Conservation (phyloP, 2,329 filamentous ascomycete species). For the Calonectria naviculata region DNA sequence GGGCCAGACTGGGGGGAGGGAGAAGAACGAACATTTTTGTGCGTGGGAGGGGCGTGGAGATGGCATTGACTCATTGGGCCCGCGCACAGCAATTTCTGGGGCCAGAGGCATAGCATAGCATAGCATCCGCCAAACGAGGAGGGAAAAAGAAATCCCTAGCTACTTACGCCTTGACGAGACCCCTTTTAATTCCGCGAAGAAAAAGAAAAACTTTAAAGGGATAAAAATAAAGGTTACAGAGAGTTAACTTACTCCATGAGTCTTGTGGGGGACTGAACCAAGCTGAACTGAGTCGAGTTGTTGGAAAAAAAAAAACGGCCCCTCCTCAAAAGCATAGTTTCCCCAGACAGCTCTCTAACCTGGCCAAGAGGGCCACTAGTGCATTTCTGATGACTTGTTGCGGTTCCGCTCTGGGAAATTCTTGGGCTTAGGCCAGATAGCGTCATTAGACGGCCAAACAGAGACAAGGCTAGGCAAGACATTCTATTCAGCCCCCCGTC, state of each 20-base stretch:
- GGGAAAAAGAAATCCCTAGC: not conserved
- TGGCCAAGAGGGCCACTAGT: conserved; percentile 1
- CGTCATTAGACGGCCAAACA: conserved; percentile 29
- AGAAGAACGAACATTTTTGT: conserved; percentile 2
- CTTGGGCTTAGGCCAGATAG: conserved; percentile 27
- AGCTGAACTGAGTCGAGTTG: conserved; percentile 7
- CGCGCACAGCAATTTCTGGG: conserved; percentile 8
- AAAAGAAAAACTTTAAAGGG: not conserved
- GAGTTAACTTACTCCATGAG: not conserved
- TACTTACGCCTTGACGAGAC: not conserved
- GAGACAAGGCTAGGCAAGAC: conserved; percentile 15
- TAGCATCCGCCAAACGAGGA: not conserved
- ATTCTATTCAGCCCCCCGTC: conserved; percentile 16
- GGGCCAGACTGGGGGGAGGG: not conserved
- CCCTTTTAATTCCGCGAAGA: not conserved
- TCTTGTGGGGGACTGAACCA: not conserved
- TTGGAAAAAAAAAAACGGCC: conserved; percentile 3
- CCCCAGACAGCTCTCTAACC: not conserved
- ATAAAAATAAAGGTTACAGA: not conserved
- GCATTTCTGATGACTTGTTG: conserved; percentile 15
- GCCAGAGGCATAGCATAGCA: not conserved
- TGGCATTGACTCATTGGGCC: conserved; percentile 11
- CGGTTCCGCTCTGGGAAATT: conserved; percentile 31
- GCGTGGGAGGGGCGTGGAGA: conserved; percentile 11
- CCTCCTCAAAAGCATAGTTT: conserved; percentile 5